These are phyloP conservation scores for Coemansia sp. DNA, from an alignment of 192 early-diverging fungal species.

Conservation along the genomic window DNA sequence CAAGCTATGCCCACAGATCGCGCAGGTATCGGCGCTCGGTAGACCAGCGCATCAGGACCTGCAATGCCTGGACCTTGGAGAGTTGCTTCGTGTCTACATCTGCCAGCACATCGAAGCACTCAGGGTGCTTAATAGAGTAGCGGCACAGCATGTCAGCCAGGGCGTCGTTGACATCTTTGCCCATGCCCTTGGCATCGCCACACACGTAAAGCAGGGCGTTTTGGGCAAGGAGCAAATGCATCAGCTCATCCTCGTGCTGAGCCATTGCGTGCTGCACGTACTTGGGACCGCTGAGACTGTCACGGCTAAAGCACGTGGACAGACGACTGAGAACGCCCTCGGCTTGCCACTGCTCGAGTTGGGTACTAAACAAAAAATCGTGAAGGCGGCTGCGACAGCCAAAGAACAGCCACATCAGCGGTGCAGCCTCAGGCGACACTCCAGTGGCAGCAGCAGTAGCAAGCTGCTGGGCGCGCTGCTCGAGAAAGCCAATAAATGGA, in stretches of 20 bases:
- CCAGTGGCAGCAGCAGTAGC: slow-evolving; percentile 47
- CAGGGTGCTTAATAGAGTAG: slow-evolving; percentile 50
- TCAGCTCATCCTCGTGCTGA: slow-evolving; percentile 60
- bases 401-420: slow-evolving; percentile 70
- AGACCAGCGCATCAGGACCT: slow-evolving; percentile 65
- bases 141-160: slow-evolving; percentile 67
- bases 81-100: neutral
- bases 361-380: slow-evolving; percentile 73
- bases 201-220: slow-evolving; percentile 78
- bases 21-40: slow-evolving; percentile 43
- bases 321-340: slow-evolving; percentile 63
- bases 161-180: slow-evolving; percentile 80
- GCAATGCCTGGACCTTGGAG: slow-evolving; percentile 29
- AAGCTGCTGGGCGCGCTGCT: slow-evolving; percentile 68
- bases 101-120: slow-evolving; percentile 11
- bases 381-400: slow-evolving; percentile 73
- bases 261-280: slow-evolving; percentile 89
- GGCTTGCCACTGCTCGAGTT: slow-evolving; percentile 60
- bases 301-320: slow-evolving; percentile 71
- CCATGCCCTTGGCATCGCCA: slow-evolving; percentile 89
- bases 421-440: neutral
- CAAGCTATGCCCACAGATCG: slow-evolving; percentile 50
- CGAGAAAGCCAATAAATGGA: slow-evolving; percentile 88
- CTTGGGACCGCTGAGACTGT: slow-evolving; percentile 32
- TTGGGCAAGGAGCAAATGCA: slow-evolving; percentile 62